A percentile compares a stretch with the other conserved stretches of the same genome.
Conservation (phyloP, 139 green algal species). For the Nannochloris sp. region DNA sequence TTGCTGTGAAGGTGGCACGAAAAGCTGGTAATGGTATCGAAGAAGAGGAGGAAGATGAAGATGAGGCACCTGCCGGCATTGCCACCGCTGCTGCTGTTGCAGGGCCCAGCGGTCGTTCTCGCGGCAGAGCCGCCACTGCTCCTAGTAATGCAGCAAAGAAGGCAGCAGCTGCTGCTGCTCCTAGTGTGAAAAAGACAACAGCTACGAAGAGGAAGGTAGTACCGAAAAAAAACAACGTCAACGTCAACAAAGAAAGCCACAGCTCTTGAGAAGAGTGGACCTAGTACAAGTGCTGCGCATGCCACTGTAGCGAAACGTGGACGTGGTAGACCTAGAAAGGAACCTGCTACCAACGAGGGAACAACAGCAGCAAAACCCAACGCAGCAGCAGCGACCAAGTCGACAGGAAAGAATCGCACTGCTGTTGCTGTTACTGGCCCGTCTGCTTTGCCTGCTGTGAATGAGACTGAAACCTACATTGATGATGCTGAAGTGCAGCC, state of each 20-base stretch:
- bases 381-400: neutral
- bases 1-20: neutral
- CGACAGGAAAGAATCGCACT: neutral
- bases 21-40: neutral
- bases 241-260: too few relatives aligned
- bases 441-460: neutral
- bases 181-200: too few relatives aligned
- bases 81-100: neutral
- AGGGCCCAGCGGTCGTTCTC: neutral
- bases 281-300: too few relatives aligned
- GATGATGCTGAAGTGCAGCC: neutral
- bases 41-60: neutral
- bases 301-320: too few relatives aligned
- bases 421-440: neutral
- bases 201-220: too few relatives aligned
- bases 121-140: slow-evolving; percentile 8
- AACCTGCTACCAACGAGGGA: neutral
- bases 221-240: too few relatives aligned
- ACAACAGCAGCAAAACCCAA: neutral
- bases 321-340: too few relatives aligned
- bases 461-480: neutral
- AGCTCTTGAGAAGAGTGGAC: too few relatives aligned
- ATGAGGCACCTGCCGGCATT: too few relatives aligned
- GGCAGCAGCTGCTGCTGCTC: neutral
- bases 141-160: neutral